Evolutionary conservation across 139 green algal species (phyloP).

Genomic region (Raphidocelis subcapitata): DNA sequence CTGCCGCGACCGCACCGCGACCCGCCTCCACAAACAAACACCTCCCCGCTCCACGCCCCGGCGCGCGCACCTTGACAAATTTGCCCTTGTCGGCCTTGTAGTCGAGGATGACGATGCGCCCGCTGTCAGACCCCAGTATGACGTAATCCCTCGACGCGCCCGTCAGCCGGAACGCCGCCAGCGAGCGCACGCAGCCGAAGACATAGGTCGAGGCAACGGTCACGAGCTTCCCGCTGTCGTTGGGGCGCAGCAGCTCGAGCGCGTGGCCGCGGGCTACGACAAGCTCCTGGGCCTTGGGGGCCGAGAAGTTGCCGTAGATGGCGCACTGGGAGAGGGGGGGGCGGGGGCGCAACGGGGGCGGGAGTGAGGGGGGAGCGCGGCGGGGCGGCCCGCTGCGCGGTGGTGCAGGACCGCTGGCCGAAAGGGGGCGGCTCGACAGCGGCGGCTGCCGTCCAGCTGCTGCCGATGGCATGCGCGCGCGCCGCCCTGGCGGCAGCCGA

Average conservation of each 20-base stretch:
- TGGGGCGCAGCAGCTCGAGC: slow-evolving; percentile 96
- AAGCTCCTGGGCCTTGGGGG: slow-evolving; percentile 94
- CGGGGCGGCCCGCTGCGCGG: too few relatives aligned
- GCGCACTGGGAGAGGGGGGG: slow-evolving; percentile 78
- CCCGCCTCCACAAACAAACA: too few relatives aligned
- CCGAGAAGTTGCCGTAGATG: slow-evolving; percentile 95
- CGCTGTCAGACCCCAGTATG: slow-evolving; percentile 89
- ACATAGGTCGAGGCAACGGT: slow-evolving; percentile 65
- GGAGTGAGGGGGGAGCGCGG: background rate
- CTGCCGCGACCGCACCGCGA: too few relatives aligned
- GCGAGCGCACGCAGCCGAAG: slow-evolving; percentile 90
- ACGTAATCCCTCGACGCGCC: slow-evolving; percentile 89
- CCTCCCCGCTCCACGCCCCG: background rate
- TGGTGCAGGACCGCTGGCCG: too few relatives aligned
- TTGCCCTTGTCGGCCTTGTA: slow-evolving; percentile 83
- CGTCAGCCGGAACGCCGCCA: slow-evolving; percentile 88
- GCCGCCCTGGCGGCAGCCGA: too few relatives aligned
- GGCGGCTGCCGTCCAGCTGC: background rate
- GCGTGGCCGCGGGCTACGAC: slow-evolving; percentile 85
- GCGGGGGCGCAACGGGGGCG: too few relatives aligned
- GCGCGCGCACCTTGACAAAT: slow-evolving; percentile 75
- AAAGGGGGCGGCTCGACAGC: background rate
- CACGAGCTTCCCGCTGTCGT: slow-evolving; percentile 80
- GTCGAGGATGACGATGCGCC: slow-evolving; percentile 94
- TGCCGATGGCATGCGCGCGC: background rate